phyloP scores from a whole-genome alignment of 768 basidiomycete species.

The Pleurotus cornucopiae region DNA sequence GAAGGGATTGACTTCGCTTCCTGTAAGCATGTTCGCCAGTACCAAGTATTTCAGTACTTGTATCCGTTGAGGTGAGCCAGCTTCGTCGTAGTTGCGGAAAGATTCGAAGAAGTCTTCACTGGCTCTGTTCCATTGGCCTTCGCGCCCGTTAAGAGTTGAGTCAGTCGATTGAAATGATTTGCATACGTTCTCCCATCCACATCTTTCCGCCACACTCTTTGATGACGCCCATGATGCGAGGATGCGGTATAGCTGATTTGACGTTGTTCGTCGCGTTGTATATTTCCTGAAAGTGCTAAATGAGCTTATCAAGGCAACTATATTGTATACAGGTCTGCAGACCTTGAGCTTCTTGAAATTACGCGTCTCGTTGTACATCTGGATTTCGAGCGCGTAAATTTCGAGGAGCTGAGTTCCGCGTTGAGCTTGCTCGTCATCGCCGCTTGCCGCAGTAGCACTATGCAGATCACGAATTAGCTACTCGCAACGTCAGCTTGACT shows the following conservation, averaged over 20 bases:
- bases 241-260: conserved; percentile 95
- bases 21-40: conserved; percentile 95
- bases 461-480: conserved; percentile 81
- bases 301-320: neutral
- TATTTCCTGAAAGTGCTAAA: conserved; percentile 62
- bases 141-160: neutral
- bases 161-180: neutral
- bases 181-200: conserved; percentile 99
- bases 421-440: conserved; percentile 82
- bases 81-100: conserved; percentile 98
- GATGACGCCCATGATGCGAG: conserved; percentile 97
- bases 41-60: conserved; percentile 99
- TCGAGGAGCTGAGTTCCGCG: conserved; percentile 92
- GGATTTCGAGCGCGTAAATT: conserved; percentile 97
- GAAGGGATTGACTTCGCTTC: conserved; percentile 98
- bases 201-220: conserved; percentile 99
- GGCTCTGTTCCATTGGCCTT: conserved; percentile 94
- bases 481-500: neutral
- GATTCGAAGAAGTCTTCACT: conserved; percentile 99
- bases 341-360: conserved; percentile 97
- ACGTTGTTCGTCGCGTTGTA: conserved; percentile 94
- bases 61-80: conserved; percentile 92
- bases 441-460: conserved; percentile 51
- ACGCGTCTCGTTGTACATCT: conserved; percentile 97
- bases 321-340: neutral